These are phyloP conservation scores for Cyberlindnera americana DNA, from an alignment of 805 yeast species.

Conservation along the genomic window DNA sequence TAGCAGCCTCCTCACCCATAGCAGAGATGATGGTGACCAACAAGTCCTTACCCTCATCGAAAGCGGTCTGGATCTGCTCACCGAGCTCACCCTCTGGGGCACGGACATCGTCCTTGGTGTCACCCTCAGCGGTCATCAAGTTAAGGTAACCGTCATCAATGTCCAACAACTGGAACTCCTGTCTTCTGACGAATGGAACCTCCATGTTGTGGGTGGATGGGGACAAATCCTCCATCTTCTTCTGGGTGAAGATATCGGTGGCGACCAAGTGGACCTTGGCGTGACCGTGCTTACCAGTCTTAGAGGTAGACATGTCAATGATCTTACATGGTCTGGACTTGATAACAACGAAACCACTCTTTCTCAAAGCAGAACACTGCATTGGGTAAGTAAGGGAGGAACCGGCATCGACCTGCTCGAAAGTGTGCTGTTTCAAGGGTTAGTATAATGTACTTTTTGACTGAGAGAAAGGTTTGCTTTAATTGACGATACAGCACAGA, in stretches of 20 bases:
- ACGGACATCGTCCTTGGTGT: slow-evolving; percentile 98
- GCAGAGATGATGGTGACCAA: slow-evolving; percentile 95
- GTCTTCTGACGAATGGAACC: slow-evolving; percentile 96
- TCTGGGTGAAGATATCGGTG: slow-evolving; percentile 97
- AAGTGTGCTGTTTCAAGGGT: slow-evolving; percentile 62
- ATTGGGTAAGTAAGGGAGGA: slow-evolving; percentile 97
- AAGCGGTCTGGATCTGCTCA: slow-evolving; percentile 85
- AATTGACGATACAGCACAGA: too few species aligned
- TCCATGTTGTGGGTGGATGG: slow-evolving; percentile 99
- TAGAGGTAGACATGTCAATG: slow-evolving; percentile 99
- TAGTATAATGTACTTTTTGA: too few species aligned
- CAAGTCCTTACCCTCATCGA: slow-evolving; percentile 98
- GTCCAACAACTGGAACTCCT: slow-evolving; percentile 95
- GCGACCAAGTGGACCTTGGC: slow-evolving; percentile 99
- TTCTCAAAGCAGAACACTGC: slow-evolving; percentile 99
- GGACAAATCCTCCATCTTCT: slow-evolving; percentile 99
- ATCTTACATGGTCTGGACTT: slow-evolving; percentile 99
- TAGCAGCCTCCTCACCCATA: slow-evolving; percentile 99
- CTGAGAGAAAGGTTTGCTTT: too few species aligned
- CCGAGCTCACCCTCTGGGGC: slow-evolving; percentile 98
- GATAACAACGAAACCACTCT: slow-evolving; percentile 98
- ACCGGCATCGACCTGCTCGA: slow-evolving; percentile 98
- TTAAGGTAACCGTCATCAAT: slow-evolving; percentile 97
- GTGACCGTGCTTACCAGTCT: slow-evolving; percentile 99
- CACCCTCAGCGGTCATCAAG: slow-evolving; percentile 96